These are phyloP conservation scores for Cladosporium sp. DNA, from an alignment of 2,329 filamentous ascomycete genomes.

Conservation along the genomic window DNA sequence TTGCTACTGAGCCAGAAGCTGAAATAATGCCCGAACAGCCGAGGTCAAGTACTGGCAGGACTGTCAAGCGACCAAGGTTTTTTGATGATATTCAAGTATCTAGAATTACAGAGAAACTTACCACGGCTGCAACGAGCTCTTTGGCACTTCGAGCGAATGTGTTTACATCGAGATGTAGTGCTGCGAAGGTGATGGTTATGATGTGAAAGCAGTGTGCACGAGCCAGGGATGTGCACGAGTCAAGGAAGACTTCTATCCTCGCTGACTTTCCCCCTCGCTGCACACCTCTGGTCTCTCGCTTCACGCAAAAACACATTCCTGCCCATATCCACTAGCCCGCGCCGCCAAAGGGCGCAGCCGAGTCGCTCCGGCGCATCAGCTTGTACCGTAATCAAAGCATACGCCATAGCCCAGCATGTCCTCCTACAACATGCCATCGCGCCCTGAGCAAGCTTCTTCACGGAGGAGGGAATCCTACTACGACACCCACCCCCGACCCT, in stretches of 20 bases:
- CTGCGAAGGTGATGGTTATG: background rate
- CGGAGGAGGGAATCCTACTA: conserved; percentile 24
- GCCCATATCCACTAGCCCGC: background rate
- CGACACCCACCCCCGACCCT: conserved; percentile 10
- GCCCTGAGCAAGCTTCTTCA: conserved; percentile 58
- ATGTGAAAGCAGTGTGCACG: background rate
- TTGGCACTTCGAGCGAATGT: background rate
- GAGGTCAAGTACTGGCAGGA: too few species aligned
- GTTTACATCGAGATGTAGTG: background rate
- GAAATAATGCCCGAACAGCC: too few species aligned
- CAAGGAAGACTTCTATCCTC: too few species aligned
- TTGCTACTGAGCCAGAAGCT: too few species aligned
- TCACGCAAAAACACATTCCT: background rate
- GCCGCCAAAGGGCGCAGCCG: background rate
- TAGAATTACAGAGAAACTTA: too few species aligned
- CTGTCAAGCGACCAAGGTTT: too few species aligned
- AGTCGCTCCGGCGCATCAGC: too few species aligned
- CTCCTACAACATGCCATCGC: conserved; percentile 44
- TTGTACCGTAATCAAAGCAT: background rate
- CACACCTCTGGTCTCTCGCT: background rate
- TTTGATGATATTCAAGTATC: too few species aligned
- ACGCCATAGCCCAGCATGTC: conserved; percentile 8
- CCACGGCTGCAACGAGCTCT: too few species aligned
- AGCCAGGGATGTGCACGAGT: too few species aligned
- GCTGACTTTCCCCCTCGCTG: background rate